Evolutionary conservation across 2,329 filamentous ascomycete genomes (phyloP), one percentile per base, ranked within the genome.

Genomic region (Neonectria magnoliae): DNA sequence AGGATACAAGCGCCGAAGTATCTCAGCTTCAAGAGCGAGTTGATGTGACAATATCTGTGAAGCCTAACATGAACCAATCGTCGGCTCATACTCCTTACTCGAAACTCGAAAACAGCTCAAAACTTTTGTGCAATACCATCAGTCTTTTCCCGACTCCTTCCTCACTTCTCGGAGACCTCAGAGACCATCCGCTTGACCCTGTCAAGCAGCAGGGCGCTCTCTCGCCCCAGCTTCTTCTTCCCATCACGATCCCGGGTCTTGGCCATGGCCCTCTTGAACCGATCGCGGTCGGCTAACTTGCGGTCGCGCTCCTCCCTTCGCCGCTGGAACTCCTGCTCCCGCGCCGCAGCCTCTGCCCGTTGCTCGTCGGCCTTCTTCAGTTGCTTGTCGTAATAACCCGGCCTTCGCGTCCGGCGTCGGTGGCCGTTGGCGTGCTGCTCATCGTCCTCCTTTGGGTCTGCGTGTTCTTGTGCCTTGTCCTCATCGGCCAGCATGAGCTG

Each of bases 211-310:
- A 95, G 84, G 36, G 85, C 86, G 72, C 93, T 94, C 83, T 97
- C 93, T 65, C 93, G 85, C 2, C 94, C 94, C 52, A 97, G 78
- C 81, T 93, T 94, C 78, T 91, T 87, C 81, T 92, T 90, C 11
- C 93, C 93, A 75, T 92, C 87, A 29, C 89, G 89, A 77, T 91
- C 88, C 38, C 90, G 88, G 56, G 94, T 93, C 77, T 90, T 91
- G 68, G 91, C 90, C 78, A 93, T 88, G 68, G 90, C 88, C 71
- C 87, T 88, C 64, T 88, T 85, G 73, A 90, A 87, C 65, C 84
- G 84, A 70, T 89, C 84, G 13, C 90, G 88, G 71, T 90, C 88
- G 54, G 91, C 90, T 4, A 87, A 81, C 66, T 88, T 87, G 69
- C 84, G 85, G 75, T 91, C 87, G 1, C 89, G 87, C 75, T 94